Conservation (phyloP, 2,329 filamentous ascomycete species). For the Pseudogymnoascus sp. region DNA sequence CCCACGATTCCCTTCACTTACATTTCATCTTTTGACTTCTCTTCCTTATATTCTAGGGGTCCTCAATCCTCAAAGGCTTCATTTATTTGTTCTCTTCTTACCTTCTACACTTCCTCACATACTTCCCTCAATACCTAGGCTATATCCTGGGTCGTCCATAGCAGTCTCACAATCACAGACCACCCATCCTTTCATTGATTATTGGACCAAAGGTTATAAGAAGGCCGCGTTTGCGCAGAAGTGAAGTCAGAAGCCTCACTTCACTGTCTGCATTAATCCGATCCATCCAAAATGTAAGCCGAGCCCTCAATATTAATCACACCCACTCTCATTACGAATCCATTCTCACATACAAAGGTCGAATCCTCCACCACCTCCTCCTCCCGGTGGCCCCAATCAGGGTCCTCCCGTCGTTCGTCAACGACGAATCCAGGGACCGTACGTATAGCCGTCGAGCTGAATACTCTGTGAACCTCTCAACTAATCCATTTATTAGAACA, state of each 20-base stretch:
- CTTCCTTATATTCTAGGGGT: background rate
- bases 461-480: conserved; percentile 10
- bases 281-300: background rate
- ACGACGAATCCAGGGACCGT: conserved; percentile 29
- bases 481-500: conserved; percentile 36
- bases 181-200: background rate
- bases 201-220: background rate
- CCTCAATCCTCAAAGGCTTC: background rate
- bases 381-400: background rate
- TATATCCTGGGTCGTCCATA: background rate
- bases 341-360: conserved; percentile 14
- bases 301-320: background rate
- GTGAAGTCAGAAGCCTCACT: background rate
- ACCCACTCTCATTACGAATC: background rate
- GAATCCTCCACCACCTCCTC: background rate
- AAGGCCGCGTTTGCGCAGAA: background rate
- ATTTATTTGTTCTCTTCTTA: background rate
- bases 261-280: background rate
- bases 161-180: background rate
- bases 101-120: background rate
- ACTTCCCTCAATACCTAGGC: background rate
- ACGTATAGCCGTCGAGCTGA: conserved; percentile 15
- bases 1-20: background rate
- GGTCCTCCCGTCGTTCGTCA: background rate
- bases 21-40: background rate